Evolutionary conservation across 129 eudicot species (phyloP).

Genomic region (Deinandra increscens): DNA sequence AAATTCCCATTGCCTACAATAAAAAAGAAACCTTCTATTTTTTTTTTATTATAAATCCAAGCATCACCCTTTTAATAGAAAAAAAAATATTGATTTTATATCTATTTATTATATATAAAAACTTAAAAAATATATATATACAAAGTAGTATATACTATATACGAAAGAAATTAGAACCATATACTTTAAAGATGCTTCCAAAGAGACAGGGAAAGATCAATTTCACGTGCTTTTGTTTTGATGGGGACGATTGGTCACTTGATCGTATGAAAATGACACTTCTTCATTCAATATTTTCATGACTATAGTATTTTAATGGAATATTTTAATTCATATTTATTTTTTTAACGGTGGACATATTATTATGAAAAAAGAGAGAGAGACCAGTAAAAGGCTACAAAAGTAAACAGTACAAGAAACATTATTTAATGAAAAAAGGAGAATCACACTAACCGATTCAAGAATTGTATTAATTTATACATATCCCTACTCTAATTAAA

Average conservation of each 20-base stretch:
- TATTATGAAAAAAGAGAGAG: no score
- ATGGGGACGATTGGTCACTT: constrained; percentile 40
- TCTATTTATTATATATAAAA: no score
- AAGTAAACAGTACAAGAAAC: no score
- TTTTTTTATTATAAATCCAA: not conserved
- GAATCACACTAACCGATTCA: no score
- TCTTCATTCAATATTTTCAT: not conserved
- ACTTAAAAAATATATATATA: not conserved
- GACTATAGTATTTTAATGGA: not conserved
- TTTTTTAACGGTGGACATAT: not conserved
- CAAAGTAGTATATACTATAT: not conserved
- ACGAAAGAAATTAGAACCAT: constrained; percentile 28
- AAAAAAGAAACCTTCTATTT: not conserved
- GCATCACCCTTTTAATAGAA: not conserved
- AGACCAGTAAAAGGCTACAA: no score
- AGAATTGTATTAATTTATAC: no score
- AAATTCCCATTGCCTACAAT: constrained; percentile 8
- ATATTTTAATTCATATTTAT: not conserved
- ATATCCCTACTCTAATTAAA: no score
- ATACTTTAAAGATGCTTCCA: constrained; percentile 31
- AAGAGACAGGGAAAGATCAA: constrained; percentile 39
- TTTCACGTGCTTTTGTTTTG: constrained; percentile 42
- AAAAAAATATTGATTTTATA: no score
- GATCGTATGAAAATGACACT: constrained; percentile 38
- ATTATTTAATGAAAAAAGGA: no score